Evolutionary conservation across 441 rosid genomes (phyloP), one percentile per base, ranked within the genome.

Genomic region (Sinapis alba): DNA sequence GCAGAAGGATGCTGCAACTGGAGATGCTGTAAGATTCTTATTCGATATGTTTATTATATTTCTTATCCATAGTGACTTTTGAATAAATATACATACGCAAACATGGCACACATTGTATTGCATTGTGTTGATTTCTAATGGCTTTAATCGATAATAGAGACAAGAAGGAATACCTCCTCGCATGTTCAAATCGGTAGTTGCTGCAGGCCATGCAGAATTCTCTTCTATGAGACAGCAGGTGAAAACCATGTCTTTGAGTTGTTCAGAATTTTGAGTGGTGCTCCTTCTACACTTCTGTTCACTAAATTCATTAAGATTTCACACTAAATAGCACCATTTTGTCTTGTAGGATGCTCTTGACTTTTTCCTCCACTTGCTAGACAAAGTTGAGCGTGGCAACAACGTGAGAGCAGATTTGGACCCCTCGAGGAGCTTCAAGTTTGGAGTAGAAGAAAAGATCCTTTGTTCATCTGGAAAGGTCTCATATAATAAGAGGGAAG

Each of bases 201-300:
- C 98, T 77, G 93, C 98, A 60, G 90, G 92, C 77, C 99, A 96
- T 79, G 92, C 90, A 5, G 99, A 93, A 77, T 96, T 96, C 75
- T 91, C 98, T 75, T 80, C 98, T 51, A 84, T 96, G 98, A 90
- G 98, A 83, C 99, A 96, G 74, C 99, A 96, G 97, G 99, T 96
- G 75, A 53, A 75, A 73, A 28, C 60, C 12, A 23, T 32, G 15
- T 34, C 51, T 69, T 36, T 28, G 3, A 36, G n/a, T 26, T 71
- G 24, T 45, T 71, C 28, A 19, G 67, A 66, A 59, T 68, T 20
- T 73, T 54, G 32, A 68, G 19, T 9, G 60, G 13, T 67, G 24
- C 66, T 68, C 16, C 47, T 68, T 51, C 10, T n/a, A 20, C 53
- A 23, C 69, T 11, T 60, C 15, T 62, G 9, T 61, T 54, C 23